Evolutionary conservation across 2,329 filamentous ascomycete species (phyloP), one percentile per base, ranked within the genome.

Genomic region (Tricladium varicosporioides): DNA sequence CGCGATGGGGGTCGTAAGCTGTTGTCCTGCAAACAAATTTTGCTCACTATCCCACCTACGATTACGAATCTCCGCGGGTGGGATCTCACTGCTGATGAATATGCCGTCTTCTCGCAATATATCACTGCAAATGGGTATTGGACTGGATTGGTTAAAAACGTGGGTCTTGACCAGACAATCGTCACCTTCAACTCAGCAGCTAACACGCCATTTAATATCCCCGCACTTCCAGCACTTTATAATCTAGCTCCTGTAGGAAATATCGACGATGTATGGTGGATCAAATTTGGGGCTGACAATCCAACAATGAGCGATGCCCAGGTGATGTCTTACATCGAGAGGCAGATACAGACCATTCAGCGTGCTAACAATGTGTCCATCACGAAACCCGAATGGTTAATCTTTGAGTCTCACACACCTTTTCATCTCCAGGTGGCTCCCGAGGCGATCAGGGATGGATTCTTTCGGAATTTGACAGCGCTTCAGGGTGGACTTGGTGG

Each of bases 21-120:
- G 19, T 40, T 53, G 3, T 18, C 14, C 14, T 53, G 50, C 27
- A 72, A 71, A 40, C 72, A 74, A 52, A 63, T 79, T 1, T 57
- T 80, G 8, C 65, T 74, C 13, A 64, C 75, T 11, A 69, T 74
- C 9, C 76, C 75, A 1, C 61, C 73, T 47, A 81, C 78, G 0
- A 70, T 75, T 1, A 65, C 69, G 0, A 69, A 68, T 45, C 64
- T 78, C 5, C 10, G 51, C 0, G 60, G 60, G 0, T 74, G 76
- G 52, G 72, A 72, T 47, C 66, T 78, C 2, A 49, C 53, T 13
- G 18, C 36, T 18, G 2, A 27, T 45, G 50, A 53, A 32, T 10
- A 18, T 8, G 46, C 46, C n/a, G 46, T 48, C 16, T 48, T 48
- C 46, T 48, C 46, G 27, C 46, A 48, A 22, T 48, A 31, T n/a